phyloP scores from a whole-genome alignment of 2,329 filamentous ascomycete genomes.

The Saccharata proteae region DNA sequence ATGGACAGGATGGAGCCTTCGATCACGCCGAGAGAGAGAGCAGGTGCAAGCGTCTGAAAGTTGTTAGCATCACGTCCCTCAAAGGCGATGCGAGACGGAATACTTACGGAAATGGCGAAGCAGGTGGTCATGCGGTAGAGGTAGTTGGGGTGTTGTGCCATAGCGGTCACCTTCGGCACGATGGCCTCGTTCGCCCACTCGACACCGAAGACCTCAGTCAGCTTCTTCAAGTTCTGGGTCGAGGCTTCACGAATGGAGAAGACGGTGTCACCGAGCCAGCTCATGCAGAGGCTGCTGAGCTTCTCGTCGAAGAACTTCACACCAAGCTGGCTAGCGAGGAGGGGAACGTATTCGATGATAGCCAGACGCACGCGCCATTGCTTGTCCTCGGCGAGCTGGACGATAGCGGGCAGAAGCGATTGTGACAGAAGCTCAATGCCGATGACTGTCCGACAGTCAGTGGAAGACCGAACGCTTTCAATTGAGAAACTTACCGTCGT shows the following conservation, averaged over 20 bases:
- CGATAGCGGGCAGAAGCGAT: slow-evolving; percentile 90
- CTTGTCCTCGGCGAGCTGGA: slow-evolving; percentile 96
- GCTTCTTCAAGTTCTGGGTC: slow-evolving; percentile 93
- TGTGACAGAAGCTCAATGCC: slow-evolving; percentile 95
- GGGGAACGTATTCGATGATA: slow-evolving; percentile 97
- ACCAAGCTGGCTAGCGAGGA: slow-evolving; percentile 88
- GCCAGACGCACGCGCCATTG: slow-evolving; percentile 96
- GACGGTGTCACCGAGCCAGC: slow-evolving; percentile 94
- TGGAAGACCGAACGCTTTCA: background rate
- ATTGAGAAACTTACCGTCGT: slow-evolving; percentile 58
- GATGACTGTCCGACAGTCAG: slow-evolving; percentile 52
- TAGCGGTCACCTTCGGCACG: slow-evolving; percentile 95
- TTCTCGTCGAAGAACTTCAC: slow-evolving; percentile 99
- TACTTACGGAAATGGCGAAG: slow-evolving; percentile 89
- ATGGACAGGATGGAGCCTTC: slow-evolving; percentile 89
- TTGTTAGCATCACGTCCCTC: slow-evolving; percentile 10
- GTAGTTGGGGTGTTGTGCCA: slow-evolving; percentile 98
- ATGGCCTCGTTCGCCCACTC: slow-evolving; percentile 96
- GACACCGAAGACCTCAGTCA: slow-evolving; percentile 96
- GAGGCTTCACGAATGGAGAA: slow-evolving; percentile 98
- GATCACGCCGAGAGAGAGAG: slow-evolving; percentile 88
- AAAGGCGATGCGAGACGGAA: no score
- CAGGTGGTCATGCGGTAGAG: slow-evolving; percentile 99
- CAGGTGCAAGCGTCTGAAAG: slow-evolving; percentile 77
- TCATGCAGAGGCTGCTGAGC: slow-evolving; percentile 90